Percentiles rank a stretch among this genome's conserved stretches.
Evolutionary conservation across 805 yeast species (phyloP).

Genomic region (Saccharomycopsis selenospora): DNA sequence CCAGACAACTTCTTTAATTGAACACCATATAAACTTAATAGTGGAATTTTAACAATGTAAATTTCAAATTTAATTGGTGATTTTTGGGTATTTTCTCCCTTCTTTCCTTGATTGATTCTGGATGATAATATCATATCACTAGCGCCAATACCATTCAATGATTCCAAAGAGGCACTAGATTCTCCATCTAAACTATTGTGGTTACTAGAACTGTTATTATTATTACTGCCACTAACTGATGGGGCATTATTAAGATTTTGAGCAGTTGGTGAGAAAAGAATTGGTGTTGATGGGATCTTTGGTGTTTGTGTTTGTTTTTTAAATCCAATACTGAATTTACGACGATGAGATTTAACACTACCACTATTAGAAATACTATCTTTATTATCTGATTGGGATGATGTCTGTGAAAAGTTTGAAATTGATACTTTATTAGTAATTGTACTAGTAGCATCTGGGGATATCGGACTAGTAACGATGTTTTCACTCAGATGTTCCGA

Average conservation of each 20-base stretch:
- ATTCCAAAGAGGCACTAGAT: conserved; percentile 28
- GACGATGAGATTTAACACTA: conserved; percentile 14
- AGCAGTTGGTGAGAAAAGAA: conserved; percentile 29
- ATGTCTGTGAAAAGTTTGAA: conserved; percentile 16
- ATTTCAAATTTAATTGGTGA: conserved; percentile 84
- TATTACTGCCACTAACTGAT: conserved; percentile 5
- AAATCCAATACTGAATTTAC: conserved; percentile 25
- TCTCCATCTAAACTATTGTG: conserved; percentile 22
- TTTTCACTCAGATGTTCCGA: no score
- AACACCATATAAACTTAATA: conserved; percentile 85
- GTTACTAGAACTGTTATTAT: not conserved
- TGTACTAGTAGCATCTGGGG: not conserved
- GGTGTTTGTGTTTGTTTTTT: conserved; percentile 20
- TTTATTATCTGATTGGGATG: conserved; percentile 16
- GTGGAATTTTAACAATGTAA: conserved; percentile 84
- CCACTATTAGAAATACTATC: conserved; percentile 4
- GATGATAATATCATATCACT: conserved; percentile 22
- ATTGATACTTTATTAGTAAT: conserved; percentile 14
- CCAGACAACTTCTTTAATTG: conserved; percentile 92
- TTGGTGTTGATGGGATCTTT: conserved; percentile 20
- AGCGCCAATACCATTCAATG: conserved; percentile 19
- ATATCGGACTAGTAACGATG: not conserved
- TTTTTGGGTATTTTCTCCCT: conserved; percentile 26
- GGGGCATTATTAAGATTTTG: conserved; percentile 13
- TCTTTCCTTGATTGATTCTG: conserved; percentile 17